A percentile compares a stretch with the other conserved stretches of the same genome.
Evolutionary conservation across 805 yeast species (phyloP).

Genomic region (Spathaspora arborariae): DNA sequence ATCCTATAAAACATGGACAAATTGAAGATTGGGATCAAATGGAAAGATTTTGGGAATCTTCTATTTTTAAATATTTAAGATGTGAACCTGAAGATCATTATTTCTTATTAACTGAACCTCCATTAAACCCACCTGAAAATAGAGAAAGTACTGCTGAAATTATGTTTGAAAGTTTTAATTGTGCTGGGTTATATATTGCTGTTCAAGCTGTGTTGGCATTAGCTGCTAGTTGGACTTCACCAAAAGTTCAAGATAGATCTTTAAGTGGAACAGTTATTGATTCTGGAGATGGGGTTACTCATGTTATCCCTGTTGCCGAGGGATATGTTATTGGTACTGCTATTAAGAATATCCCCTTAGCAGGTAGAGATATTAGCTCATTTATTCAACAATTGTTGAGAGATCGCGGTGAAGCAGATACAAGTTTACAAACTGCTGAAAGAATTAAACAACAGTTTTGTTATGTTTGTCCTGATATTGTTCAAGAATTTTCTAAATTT

Average conservation of each 20-base stretch:
- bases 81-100: slow-evolving; percentile 99
- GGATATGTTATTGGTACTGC: slow-evolving; percentile 98
- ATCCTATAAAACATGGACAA: slow-evolving; percentile 97
- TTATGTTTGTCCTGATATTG: slow-evolving; percentile 96
- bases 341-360: slow-evolving; percentile 95
- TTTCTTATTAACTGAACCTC: slow-evolving; percentile 95
- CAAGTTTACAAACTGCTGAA: slow-evolving; percentile 93
- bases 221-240: slow-evolving; percentile 98
- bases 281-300: slow-evolving; percentile 98
- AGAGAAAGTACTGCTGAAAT: slow-evolving; percentile 98
- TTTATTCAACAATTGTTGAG: slow-evolving; percentile 91
- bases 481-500: slow-evolving; percentile 90
- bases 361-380: slow-evolving; percentile 95
- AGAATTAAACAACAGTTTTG: slow-evolving; percentile 94
- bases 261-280: slow-evolving; percentile 98
- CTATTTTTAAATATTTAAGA: slow-evolving; percentile 91
- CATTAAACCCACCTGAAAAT: slow-evolving; percentile 98
- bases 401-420: slow-evolving; percentile 95
- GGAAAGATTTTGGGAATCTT: slow-evolving; percentile 98
- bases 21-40: slow-evolving; percentile 99
- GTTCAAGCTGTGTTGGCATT: slow-evolving; percentile 98
- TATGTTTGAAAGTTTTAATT: slow-evolving; percentile 97
- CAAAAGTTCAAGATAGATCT: slow-evolving; percentile 91
- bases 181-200: slow-evolving; percentile 97
- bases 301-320: slow-evolving; percentile 98